Conservation (phyloP, 495 filamentous ascomycete species). For the Pyrenula massariospora region DNA sequence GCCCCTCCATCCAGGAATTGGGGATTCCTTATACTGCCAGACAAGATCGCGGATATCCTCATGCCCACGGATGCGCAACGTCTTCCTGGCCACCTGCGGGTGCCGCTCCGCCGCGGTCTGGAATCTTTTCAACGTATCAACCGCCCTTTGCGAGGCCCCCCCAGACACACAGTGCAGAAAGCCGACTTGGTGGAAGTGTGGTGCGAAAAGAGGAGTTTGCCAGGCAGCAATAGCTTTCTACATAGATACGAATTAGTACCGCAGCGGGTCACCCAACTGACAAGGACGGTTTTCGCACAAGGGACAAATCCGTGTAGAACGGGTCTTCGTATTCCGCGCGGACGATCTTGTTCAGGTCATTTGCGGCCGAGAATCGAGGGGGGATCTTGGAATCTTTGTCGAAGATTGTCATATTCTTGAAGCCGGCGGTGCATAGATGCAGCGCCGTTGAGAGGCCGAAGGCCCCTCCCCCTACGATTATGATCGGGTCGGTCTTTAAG, state of each 20-base stretch:
- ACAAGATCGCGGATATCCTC: conserved; percentile 24
- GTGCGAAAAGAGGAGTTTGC: conserved; percentile 37
- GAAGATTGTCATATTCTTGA: conserved; percentile 30
- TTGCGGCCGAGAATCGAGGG: conserved; percentile 29
- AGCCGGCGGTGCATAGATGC: conserved; percentile 29
- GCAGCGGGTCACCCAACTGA: too few species aligned
- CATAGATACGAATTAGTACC: conserved; percentile 3
- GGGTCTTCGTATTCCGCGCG: conserved; percentile 43
- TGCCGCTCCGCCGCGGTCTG: conserved; percentile 26
- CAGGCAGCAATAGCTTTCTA: conserved; percentile 38
- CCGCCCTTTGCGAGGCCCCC: conserved; percentile 32
- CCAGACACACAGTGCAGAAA: conserved; percentile 38
- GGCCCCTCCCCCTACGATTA: conserved; percentile 33
- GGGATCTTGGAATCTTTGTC: conserved; percentile 30
- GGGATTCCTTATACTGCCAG: conserved; percentile 30
- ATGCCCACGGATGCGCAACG: conserved; percentile 19
- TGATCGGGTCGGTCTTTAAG: conserved; percentile 13
- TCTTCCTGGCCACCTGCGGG: conserved; percentile 19
- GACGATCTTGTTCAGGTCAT: conserved; percentile 45
- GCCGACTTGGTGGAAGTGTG: conserved; percentile 42
- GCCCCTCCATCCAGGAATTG: conserved; percentile 37
- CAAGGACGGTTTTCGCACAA: too few species aligned
- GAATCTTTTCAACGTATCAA: conserved; percentile 31
- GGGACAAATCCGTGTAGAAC: conserved; percentile 37
- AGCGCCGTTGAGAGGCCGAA: conserved; percentile 39